Evolutionary conservation across 2,329 filamentous ascomycete genomes (phyloP).

Genomic region (Chaetomium olivaceum): DNA sequence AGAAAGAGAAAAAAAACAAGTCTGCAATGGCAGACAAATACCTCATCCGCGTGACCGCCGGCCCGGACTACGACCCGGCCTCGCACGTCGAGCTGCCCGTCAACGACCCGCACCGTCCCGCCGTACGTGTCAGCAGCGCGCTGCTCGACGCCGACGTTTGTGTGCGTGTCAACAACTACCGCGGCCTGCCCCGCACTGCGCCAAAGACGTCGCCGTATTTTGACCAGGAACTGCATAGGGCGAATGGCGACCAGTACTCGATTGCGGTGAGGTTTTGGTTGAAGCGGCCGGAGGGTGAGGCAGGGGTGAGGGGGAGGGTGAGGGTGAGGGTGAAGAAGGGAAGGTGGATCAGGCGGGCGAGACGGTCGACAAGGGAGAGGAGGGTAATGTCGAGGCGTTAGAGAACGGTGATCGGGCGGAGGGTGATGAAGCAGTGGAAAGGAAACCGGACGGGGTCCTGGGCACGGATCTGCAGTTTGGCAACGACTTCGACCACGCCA

Average conservation of each 20-base stretch:
- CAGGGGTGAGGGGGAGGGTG: constrained; percentile 5
- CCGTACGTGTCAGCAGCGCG: constrained; percentile 62
- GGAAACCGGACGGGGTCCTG: constrained; percentile 54
- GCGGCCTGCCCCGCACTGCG: constrained; percentile 70
- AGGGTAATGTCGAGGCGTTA: constrained; percentile 17
- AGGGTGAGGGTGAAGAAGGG: constrained; percentile 2
- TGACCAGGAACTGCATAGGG: constrained; percentile 63
- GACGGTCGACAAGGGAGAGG: constrained; percentile 23
- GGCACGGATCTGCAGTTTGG: constrained; percentile 82
- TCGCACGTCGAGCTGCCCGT: constrained; percentile 74
- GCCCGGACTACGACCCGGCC: constrained; percentile 70
- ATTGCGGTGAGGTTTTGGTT: constrained; percentile 78
- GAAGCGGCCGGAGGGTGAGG: constrained; percentile 45
- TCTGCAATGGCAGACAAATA: constrained; percentile 67
- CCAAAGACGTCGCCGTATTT: constrained; percentile 78
- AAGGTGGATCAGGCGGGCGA: neutral
- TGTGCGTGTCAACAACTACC: constrained; percentile 69
- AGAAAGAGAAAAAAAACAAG: neutral
- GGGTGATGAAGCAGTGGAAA: constrained; percentile 28
- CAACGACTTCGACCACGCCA: constrained; percentile 92
- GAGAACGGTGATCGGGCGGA: constrained; percentile 27
- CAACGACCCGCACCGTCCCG: constrained; percentile 64
- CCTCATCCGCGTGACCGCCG: constrained; percentile 78
- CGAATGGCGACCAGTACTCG: constrained; percentile 76
- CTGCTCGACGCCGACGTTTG: constrained; percentile 68